Percentiles rank a stretch among this genome's conserved stretches.
phyloP scores from a whole-genome alignment of 805 yeast species.

The Ogataea degrootiae region DNA sequence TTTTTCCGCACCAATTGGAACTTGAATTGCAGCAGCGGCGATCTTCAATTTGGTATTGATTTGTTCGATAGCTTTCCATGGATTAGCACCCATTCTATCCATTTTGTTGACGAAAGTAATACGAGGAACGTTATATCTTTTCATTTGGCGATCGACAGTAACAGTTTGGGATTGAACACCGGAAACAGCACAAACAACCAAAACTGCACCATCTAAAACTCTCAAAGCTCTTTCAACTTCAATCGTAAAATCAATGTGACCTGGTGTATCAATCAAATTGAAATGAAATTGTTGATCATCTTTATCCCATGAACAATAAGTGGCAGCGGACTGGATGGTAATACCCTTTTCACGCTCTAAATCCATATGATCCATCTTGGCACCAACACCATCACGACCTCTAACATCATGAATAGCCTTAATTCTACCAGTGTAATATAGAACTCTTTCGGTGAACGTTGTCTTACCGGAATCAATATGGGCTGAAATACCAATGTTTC shows the following conservation, averaged over 20 bases:
- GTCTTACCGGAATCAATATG: constrained; percentile 98
- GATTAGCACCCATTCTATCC: constrained; percentile 99
- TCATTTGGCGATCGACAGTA: constrained; percentile 98
- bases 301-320: constrained; percentile 94
- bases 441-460: constrained; percentile 94
- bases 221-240: constrained; percentile 98
- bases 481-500: constrained; percentile 97
- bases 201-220: constrained; percentile 96
- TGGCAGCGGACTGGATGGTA: constrained; percentile 98
- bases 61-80: constrained; percentile 92
- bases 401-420: constrained; percentile 95
- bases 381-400: constrained; percentile 97
- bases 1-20: constrained; percentile 93
- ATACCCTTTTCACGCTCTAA: constrained; percentile 98
- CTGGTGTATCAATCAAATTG: constrained; percentile 97
- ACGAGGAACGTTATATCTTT: constrained; percentile 95
- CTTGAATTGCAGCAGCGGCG: constrained; percentile 96
- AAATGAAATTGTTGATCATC: constrained; percentile 68
- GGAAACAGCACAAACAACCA: constrained; percentile 96
- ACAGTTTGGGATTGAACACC: constrained; percentile 99
- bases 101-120: constrained; percentile 94
- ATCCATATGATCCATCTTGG: constrained; percentile 99
- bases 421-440: constrained; percentile 94
- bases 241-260: constrained; percentile 97
- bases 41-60: constrained; percentile 80